Evolutionary conservation across 2,329 filamentous ascomycete genomes (phyloP).

Genomic region (Aspergillus pseudoterreus): DNA sequence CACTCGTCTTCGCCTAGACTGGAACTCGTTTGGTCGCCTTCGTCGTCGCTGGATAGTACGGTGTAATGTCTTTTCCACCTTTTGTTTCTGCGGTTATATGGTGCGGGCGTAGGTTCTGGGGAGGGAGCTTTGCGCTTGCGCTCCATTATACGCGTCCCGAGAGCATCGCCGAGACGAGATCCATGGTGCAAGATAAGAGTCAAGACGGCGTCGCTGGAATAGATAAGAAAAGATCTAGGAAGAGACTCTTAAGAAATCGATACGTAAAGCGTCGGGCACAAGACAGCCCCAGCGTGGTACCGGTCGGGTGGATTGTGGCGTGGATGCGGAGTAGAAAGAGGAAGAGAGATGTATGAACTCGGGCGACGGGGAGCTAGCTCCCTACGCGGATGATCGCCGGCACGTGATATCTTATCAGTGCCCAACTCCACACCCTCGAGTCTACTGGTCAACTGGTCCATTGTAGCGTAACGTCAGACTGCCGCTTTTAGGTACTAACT

Average conservation of each 20-base stretch:
- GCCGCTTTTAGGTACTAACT: neutral
- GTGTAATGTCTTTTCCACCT: slow-evolving; percentile 7
- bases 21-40: slow-evolving; percentile 9
- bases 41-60: slow-evolving; percentile 10
- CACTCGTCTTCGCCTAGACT: slow-evolving; percentile 28
- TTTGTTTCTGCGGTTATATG: slow-evolving; percentile 8
- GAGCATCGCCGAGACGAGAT: slow-evolving; percentile 10
- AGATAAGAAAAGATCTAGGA: neutral
- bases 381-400: slow-evolving; percentile 22
- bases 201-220: neutral
- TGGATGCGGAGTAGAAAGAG: slow-evolving; percentile 4
- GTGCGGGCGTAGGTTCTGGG: slow-evolving; percentile 11
- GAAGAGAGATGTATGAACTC: slow-evolving; percentile 5
- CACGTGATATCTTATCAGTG: slow-evolving; percentile 32
- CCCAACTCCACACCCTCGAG: slow-evolving; percentile 9
- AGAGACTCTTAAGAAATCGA: no score
- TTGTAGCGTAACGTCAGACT: neutral
- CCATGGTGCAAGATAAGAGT: slow-evolving; percentile 15
- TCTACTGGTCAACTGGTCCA: neutral
- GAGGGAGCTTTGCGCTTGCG: slow-evolving; percentile 19
- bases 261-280: neutral
- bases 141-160: slow-evolving; percentile 23
- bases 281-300: neutral
- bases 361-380: slow-evolving; percentile 14
- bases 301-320: neutral